A percentile compares a stretch with the other conserved stretches of the same genome.
Conservation (phyloP, 495 filamentous ascomycete genomes). For the Xylaria sp. region DNA sequence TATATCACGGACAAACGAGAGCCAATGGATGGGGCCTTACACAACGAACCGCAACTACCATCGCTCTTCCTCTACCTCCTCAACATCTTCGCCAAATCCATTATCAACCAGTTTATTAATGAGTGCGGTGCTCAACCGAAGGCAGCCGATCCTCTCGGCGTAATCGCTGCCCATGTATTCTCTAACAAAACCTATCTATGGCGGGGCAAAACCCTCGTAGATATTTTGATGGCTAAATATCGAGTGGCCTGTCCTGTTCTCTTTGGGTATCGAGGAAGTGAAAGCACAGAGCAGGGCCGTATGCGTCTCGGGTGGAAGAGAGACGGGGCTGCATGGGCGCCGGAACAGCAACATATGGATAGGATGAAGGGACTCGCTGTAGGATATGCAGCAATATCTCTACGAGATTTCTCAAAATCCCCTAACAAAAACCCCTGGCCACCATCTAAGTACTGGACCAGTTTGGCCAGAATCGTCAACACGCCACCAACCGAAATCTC, state of each 20-base stretch:
- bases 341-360: slow-evolving; percentile 73
- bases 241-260: slow-evolving; percentile 81
- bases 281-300: slow-evolving; percentile 74
- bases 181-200: slow-evolving; percentile 69
- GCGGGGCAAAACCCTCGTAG: slow-evolving; percentile 75
- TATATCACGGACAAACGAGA: slow-evolving; percentile 67
- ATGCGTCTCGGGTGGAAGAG: slow-evolving; percentile 78
- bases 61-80: slow-evolving; percentile 81
- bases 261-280: slow-evolving; percentile 80
- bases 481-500: slow-evolving; percentile 70
- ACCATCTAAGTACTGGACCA: slow-evolving; percentile 78
- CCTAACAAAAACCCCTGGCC: slow-evolving; percentile 77
- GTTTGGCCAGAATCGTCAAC: slow-evolving; percentile 74
- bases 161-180: slow-evolving; percentile 76
- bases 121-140: slow-evolving; percentile 74
- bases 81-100: slow-evolving; percentile 80
- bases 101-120: slow-evolving; percentile 75
- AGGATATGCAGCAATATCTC: slow-evolving; percentile 79
- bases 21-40: slow-evolving; percentile 56
- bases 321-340: slow-evolving; percentile 60
- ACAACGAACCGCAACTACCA: slow-evolving; percentile 64
- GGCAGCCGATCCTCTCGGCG: slow-evolving; percentile 82
- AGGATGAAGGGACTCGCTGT: slow-evolving; percentile 85
- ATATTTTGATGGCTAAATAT: slow-evolving; percentile 89
- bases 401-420: slow-evolving; percentile 79